Conservation (phyloP, 2,329 filamentous ascomycete genomes). For the Trichoderma cornu-damae region DNA sequence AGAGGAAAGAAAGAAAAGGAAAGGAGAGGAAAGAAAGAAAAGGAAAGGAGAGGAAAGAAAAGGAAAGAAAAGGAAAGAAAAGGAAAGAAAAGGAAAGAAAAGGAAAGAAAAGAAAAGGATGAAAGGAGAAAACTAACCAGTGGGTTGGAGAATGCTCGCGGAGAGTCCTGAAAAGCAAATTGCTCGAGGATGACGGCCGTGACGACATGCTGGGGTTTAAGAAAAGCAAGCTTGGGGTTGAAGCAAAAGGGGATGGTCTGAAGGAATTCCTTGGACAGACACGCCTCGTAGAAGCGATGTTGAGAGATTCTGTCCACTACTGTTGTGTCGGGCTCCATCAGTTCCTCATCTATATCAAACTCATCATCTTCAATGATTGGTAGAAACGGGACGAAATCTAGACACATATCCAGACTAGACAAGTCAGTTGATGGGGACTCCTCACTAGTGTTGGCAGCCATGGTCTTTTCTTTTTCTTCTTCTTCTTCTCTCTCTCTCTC, state of each 20-base stretch:
- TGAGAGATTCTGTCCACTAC: conserved; percentile 2
- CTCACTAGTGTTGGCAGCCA: neutral
- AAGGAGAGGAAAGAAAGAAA: neutral
- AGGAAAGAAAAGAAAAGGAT: neutral
- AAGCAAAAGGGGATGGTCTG: conserved; percentile 50
- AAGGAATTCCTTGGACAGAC: conserved; percentile 28
- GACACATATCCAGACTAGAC: neutral
- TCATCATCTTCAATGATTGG: neutral
- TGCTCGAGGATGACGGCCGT: conserved; percentile 53
- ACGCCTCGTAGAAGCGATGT: neutral
- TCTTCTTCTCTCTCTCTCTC: neutral
- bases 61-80: neutral
- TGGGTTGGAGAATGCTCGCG: conserved; percentile 47
- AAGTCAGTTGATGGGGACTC: neutral
- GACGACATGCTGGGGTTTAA: conserved; percentile 62
- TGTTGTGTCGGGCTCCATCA: neutral
- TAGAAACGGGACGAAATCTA: neutral
- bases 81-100: neutral
- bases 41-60: neutral
- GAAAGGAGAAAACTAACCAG: conserved; percentile 42
- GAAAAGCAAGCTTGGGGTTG: conserved; percentile 61
- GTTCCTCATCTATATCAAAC: neutral
- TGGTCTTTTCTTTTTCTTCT: neutral
- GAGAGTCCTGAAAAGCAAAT: conserved; percentile 46
- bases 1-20: neutral